phyloP scores from a whole-genome alignment of 129 eudicot species.

The Erigeron canadensis region DNA sequence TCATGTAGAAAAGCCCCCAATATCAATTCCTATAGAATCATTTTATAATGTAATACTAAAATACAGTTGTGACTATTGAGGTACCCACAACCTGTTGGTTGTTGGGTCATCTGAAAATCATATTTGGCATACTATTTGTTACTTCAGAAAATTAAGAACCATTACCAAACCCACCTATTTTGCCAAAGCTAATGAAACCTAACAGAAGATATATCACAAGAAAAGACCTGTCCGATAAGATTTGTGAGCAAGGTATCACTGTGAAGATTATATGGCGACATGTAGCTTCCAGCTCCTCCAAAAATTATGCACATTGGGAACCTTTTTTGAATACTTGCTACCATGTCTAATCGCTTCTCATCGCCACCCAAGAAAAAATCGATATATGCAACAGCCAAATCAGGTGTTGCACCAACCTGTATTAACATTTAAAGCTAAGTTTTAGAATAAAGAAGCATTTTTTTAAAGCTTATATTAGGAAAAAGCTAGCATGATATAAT shows the following conservation, averaged over 20 bases:
- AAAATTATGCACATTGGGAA: slow-evolving; percentile 87
- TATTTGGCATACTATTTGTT: background rate
- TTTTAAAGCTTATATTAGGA: background rate
- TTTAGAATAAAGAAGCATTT: background rate
- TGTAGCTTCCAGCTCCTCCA: slow-evolving; percentile 89
- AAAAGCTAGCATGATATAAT: background rate
- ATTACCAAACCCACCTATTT: background rate
- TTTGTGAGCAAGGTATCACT: slow-evolving; percentile 60
- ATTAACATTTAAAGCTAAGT: slow-evolving; percentile 1
- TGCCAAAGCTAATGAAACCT: background rate
- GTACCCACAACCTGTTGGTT: too few species aligned
- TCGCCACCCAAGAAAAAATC: slow-evolving; percentile 92
- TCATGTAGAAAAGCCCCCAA: background rate
- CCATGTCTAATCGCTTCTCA: slow-evolving; percentile 83
- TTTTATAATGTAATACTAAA: too few species aligned
- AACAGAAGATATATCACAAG: background rate
- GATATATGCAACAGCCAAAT: slow-evolving; percentile 68
- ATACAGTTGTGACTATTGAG: too few species aligned
- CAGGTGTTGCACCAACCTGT: slow-evolving; percentile 90
- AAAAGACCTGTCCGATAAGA: slow-evolving; percentile 81
- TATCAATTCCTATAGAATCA: background rate
- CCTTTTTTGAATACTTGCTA: slow-evolving; percentile 79
- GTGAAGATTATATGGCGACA: slow-evolving; percentile 82
- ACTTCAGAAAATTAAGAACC: background rate
- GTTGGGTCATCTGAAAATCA: background rate